phyloP scores from a whole-genome alignment of 176 grass and related monocot species.

The Sorghum bicolor region DNA sequence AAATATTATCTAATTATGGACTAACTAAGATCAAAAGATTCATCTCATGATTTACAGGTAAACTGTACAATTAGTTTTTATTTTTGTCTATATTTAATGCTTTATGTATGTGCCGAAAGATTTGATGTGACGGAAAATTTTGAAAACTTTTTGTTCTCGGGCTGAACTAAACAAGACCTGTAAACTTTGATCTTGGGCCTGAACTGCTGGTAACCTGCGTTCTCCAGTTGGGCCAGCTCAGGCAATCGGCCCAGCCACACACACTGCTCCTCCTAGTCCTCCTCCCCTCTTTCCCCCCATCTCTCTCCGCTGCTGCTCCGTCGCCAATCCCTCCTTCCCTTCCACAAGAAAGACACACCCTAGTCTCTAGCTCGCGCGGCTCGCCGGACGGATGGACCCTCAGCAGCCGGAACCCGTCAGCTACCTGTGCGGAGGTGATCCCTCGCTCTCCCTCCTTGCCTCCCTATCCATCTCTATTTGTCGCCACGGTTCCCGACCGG shows the following conservation, averaged over 20 bases:
- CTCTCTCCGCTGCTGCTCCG: background rate
- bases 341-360: background rate
- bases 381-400: slow-evolving; percentile 37
- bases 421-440: slow-evolving; percentile 50
- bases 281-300: background rate
- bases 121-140: too few relatives aligned
- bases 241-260: background rate
- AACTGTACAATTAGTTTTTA: too few relatives aligned
- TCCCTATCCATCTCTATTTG: background rate
- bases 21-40: too few relatives aligned
- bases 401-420: slow-evolving; percentile 52
- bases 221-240: background rate
- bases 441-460: background rate
- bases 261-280: background rate
- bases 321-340: background rate
- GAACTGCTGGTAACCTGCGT: background rate
- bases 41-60: too few relatives aligned
- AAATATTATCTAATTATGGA: too few relatives aligned
- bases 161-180: too few relatives aligned
- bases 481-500: background rate
- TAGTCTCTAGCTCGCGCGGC: slow-evolving; percentile 2
- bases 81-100: too few relatives aligned
- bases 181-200: background rate
- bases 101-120: too few relatives aligned
- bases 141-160: too few relatives aligned